Percentiles rank a stretch among this genome's conserved stretches.
phyloP scores from a whole-genome alignment of 208 protist genomes.

The Crithidia expoeki region DNA sequence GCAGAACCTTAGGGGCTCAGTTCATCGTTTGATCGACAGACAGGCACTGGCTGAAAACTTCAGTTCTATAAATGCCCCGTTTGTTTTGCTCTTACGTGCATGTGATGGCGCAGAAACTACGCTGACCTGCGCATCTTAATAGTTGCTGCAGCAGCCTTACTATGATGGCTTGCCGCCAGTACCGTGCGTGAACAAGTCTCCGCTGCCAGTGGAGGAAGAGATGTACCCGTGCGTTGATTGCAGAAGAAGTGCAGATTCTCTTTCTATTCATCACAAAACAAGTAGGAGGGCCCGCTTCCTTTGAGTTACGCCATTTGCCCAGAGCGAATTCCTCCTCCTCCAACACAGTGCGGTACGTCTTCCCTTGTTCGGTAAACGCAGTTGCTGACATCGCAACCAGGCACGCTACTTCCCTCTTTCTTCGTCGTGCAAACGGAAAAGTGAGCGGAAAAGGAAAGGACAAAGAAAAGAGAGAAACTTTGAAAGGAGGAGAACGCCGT shows the following conservation, averaged over 20 bases:
- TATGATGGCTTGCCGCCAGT: no score
- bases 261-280: conserved; percentile 11
- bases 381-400: not conserved
- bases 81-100: no score
- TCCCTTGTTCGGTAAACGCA: no score
- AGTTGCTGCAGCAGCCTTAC: no score
- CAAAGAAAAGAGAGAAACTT: not conserved
- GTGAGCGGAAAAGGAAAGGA: not conserved
- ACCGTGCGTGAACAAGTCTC: no score
- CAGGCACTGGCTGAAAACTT: no score
- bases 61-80: no score
- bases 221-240: not conserved
- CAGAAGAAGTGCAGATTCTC: not conserved
- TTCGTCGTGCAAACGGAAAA: not conserved
- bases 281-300: not conserved
- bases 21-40: no score
- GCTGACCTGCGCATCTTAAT: no score
- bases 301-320: conserved; percentile 1
- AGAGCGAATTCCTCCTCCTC: not conserved
- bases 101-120: no score
- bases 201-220: no score
- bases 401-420: not conserved
- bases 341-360: not conserved
- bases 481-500: not conserved
- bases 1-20: no score